Evolutionary conservation across 164 flowering plant genomes (phyloP).

Genomic region (Pachysandra terminalis): DNA sequence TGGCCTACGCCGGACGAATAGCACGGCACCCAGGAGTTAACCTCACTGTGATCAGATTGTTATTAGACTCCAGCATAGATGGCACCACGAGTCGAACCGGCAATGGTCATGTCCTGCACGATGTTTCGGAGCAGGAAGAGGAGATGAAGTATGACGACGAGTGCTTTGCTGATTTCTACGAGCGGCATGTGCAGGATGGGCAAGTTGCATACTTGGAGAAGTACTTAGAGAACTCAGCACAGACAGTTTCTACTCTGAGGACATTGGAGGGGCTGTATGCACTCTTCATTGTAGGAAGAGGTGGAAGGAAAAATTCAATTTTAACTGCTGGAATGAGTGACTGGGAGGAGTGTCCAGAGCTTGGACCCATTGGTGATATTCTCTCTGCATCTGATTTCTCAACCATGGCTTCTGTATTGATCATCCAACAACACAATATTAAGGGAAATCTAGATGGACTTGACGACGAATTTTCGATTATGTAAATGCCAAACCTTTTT

Average conservation of each 20-base stretch:
- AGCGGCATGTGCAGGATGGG: conserved; percentile 51
- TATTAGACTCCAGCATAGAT: conserved; percentile 30
- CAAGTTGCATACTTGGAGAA: conserved; percentile 56
- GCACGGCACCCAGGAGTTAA: conserved; percentile 61
- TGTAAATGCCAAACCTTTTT: conserved; percentile 23
- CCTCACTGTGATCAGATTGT: conserved; percentile 60
- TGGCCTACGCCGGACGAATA: conserved; percentile 55
- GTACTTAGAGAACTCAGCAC: conserved; percentile 52
- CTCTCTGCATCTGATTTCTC: conserved; percentile 64
- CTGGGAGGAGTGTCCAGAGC: conserved; percentile 77
- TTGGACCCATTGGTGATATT: conserved; percentile 70
- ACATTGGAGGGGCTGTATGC: conserved; percentile 46
- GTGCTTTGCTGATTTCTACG: conserved; percentile 61
- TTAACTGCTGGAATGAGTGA: conserved; percentile 61
- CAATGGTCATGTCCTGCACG: conserved; percentile 6
- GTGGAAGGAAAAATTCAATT: conserved; percentile 44
- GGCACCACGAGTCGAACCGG: conserved; percentile 8
- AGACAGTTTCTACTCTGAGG: conserved; percentile 41
- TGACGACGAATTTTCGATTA: conserved; percentile 53
- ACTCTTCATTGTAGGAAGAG: conserved; percentile 62
- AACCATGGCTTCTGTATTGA: conserved; percentile 48
- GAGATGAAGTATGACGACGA: conserved; percentile 69
- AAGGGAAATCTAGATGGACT: conserved; percentile 45
- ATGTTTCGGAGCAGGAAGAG: conserved; percentile 36
- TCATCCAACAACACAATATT: conserved; percentile 59